These are phyloP conservation scores for Saccharomyces hybrid DNA, from an alignment of 1,139 yeast species.

Conservation along the genomic window DNA sequence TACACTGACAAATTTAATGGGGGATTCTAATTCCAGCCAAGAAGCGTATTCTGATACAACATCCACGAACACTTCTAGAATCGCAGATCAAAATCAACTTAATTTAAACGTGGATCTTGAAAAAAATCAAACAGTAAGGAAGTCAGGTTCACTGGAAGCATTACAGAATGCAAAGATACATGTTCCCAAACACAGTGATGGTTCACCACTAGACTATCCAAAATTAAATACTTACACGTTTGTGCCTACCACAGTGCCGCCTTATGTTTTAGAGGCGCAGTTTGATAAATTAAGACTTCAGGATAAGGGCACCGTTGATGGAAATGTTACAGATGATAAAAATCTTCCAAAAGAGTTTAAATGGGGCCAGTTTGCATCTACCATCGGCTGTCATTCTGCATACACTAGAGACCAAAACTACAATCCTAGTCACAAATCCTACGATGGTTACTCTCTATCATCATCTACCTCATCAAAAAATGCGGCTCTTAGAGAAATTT, in stretches of 20 bases:
- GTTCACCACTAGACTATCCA: neutral
- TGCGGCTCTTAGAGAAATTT: constrained; percentile 18
- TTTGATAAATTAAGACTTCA: constrained; percentile 9
- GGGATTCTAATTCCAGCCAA: neutral
- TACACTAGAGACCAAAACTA: constrained; percentile 14
- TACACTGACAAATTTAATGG: neutral
- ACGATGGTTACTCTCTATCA: neutral
- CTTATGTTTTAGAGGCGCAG: constrained; percentile 27
- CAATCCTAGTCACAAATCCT: constrained; percentile 2
- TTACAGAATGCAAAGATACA: neutral
- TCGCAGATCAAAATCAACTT: neutral
- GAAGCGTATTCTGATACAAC: neutral
- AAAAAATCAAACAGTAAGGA: neutral
- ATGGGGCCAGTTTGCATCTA: constrained; percentile 24
- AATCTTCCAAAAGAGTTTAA: constrained; percentile 11
- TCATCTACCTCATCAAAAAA: constrained; percentile 5
- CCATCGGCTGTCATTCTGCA: constrained; percentile 26
- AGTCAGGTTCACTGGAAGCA: neutral
- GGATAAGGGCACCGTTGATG: constrained; percentile 1
- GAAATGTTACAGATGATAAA: neutral
- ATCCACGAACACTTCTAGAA: neutral
- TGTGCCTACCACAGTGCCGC: constrained; percentile 30
- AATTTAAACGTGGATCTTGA: neutral
- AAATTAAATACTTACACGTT: constrained; percentile 25
- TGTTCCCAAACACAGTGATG: constrained; percentile 1